A percentile compares a stretch with the other conserved stretches of the same genome.
Conservation (phyloP, 1,139 yeast genomes). For the Pneumocystis murina region DNA sequence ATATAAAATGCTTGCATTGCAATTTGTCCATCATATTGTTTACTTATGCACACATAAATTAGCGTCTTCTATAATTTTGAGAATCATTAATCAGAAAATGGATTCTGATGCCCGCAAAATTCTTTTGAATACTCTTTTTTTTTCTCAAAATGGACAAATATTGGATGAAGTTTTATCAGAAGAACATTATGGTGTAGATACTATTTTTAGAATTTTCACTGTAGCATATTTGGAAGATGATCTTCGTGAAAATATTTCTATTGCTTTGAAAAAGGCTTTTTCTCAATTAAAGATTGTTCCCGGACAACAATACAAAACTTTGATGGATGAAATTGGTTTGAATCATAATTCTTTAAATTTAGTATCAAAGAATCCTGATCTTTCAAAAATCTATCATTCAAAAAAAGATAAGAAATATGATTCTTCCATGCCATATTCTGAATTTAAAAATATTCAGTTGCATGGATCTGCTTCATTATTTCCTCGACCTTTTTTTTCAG, state of each 20-base stretch:
- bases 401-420: not conserved
- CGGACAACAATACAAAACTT: slow-evolving; percentile 62
- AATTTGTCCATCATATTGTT: slow-evolving; percentile 47
- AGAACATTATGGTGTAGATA: slow-evolving; percentile 65
- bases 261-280: slow-evolving; percentile 33
- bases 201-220: slow-evolving; percentile 61
- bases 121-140: slow-evolving; percentile 49
- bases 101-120: slow-evolving; percentile 48
- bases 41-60: slow-evolving; percentile 68
- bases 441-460: not conserved
- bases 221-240: slow-evolving; percentile 38
- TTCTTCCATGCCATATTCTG: not conserved
- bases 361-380: not conserved
- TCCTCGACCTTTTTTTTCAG: not conserved
- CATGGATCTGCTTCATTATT: not conserved
- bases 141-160: slow-evolving; percentile 16
- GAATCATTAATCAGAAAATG: slow-evolving; percentile 51
- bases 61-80: slow-evolving; percentile 70
- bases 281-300: slow-evolving; percentile 43
- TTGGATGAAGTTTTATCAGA: slow-evolving; percentile 42
- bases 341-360: not conserved
- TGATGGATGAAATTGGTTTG: slow-evolving; percentile 87
- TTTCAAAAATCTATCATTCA: not conserved
- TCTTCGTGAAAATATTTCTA: slow-evolving; percentile 11
- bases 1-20: slow-evolving; percentile 40